These are phyloP conservation scores for Davidsoniella virescens DNA, from an alignment of 2,329 filamentous ascomycete species.

Conservation along the genomic window DNA sequence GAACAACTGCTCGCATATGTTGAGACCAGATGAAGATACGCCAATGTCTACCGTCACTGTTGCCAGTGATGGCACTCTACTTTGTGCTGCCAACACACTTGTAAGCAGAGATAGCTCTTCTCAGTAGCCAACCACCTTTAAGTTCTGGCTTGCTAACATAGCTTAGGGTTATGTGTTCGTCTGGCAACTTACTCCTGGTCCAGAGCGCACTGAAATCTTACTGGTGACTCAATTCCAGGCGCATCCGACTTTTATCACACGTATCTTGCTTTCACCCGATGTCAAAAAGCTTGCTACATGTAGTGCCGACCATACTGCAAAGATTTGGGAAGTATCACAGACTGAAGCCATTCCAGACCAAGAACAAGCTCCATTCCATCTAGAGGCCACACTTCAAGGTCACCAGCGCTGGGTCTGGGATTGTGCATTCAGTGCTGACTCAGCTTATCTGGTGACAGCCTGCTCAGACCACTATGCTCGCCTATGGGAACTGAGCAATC, in stretches of 20 bases:
- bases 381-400: conserved; percentile 74
- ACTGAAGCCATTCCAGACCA: conserved; percentile 30
- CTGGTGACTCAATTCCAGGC: conserved; percentile 81
- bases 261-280: conserved; percentile 79
- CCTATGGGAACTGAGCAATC: conserved; percentile 74
- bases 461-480: conserved; percentile 88
- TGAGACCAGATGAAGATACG: conserved; percentile 92
- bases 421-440: conserved; percentile 86
- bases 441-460: conserved; percentile 81
- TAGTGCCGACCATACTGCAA: conserved; percentile 81
- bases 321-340: conserved; percentile 84
- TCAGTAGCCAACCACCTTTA: neutral
- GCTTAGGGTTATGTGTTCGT: conserved; percentile 84
- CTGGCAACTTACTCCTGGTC: conserved; percentile 78
- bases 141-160: neutral
- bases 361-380: conserved; percentile 48
- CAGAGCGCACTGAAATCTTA: conserved; percentile 67
- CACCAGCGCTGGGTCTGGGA: conserved; percentile 98
- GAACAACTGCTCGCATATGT: conserved; percentile 90
- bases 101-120: conserved; percentile 31
- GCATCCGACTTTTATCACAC: conserved; percentile 84
- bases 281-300: conserved; percentile 90
- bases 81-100: conserved; percentile 84
- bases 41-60: conserved; percentile 90
- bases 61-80: conserved; percentile 78